Percentiles rank a stretch among this genome's conserved stretches.
Conservation (phyloP, 1,284 basidiomycete species). For the Trichosporon ovoides region DNA sequence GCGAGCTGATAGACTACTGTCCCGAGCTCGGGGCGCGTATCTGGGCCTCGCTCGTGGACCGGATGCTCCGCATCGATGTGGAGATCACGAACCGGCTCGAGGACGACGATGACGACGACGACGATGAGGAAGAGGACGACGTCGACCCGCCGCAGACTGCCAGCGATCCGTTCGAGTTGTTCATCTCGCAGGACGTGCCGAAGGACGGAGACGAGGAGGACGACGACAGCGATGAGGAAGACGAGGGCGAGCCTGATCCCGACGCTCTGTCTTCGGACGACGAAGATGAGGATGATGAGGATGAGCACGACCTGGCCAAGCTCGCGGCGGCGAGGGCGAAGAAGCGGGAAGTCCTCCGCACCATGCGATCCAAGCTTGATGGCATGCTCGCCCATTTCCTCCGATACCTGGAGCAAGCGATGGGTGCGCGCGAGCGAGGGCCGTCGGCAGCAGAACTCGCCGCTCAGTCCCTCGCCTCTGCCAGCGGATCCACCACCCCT, state of each 20-base stretch:
- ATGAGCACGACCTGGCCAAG: slow-evolving; percentile 51
- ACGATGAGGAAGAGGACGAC: slow-evolving; percentile 60
- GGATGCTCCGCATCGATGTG: slow-evolving; percentile 92
- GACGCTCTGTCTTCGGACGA: slow-evolving; percentile 49
- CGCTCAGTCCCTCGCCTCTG: slow-evolving; percentile 23
- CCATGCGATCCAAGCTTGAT: slow-evolving; percentile 87
- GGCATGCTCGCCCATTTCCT: slow-evolving; percentile 78
- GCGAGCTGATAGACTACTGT: slow-evolving; percentile 81
- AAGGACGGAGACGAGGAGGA: slow-evolving; percentile 53
- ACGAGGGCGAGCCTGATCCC: slow-evolving; percentile 50
- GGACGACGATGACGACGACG: slow-evolving; percentile 71
- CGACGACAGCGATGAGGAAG: slow-evolving; percentile 57
- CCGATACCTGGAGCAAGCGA: slow-evolving; percentile 58
- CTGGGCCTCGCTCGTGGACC: slow-evolving; percentile 77
- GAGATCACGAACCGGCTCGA: slow-evolving; percentile 96
- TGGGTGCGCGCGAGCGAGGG: slow-evolving; percentile 28
- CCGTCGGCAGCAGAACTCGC: slow-evolving; percentile 36
- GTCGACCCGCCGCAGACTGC: slow-evolving; percentile 49
- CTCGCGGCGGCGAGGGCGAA: slow-evolving; percentile 54
- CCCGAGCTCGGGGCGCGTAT: slow-evolving; percentile 81
- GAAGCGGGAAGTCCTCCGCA: slow-evolving; percentile 62
- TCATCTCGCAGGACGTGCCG: slow-evolving; percentile 60
- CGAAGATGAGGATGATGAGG: slow-evolving; percentile 57
- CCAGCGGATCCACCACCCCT: slow-evolving; percentile 32
- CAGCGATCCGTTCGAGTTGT: slow-evolving; percentile 74